Evolutionary conservation across 2,329 filamentous ascomycete genomes (phyloP), one percentile per base, ranked within the genome.

Genomic region (Pestalotiopsis sp.): DNA sequence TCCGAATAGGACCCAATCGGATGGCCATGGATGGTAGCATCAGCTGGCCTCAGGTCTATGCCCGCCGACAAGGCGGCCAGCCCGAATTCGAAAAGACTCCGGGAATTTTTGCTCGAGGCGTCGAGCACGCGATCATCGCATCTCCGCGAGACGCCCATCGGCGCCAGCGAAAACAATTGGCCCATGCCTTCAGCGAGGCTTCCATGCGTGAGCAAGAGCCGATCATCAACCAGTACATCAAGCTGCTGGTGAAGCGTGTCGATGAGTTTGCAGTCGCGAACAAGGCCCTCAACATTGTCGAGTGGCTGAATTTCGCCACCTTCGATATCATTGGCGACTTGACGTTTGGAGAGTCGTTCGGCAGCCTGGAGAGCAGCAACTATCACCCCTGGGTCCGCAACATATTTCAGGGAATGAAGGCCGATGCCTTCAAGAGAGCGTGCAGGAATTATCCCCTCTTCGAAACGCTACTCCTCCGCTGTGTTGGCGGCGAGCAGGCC

Each of bases 1-100:
- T 86, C 17, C 81, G 84, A 4, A 71, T 82, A 38, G 77, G 76
- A 2, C 83, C 83, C 0, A 76, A 81, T 57, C 79, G 84, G 68
- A 74, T 86, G 17, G 78, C 77, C 2, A 78, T 78, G 69, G 73
- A 75, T 5, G 74, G 76, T 58, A 66, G 70, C 5, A 71, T 68
- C 49, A 78, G 77, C 25, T 77, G 75, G 73, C 78, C 76, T 45
- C 77, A 79, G 38, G 78, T 80, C 61, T 79, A 79, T 56, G 76
- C 76, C 9, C 77, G 78, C 38, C 75, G 74, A 13, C 68, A 74
- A 40, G 57, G 40, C 31, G 64, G 40, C 1, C 74, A 77, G 70
- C 73, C 76, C 72, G 4, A 68, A 38, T 76, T 76, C 63, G 52
- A 73, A 7, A 1, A 31, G 0, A 60, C 23, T 1, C 76, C 76